Conservation (phyloP, 768 basidiomycete species). For the Fomitopsis serialis region DNA sequence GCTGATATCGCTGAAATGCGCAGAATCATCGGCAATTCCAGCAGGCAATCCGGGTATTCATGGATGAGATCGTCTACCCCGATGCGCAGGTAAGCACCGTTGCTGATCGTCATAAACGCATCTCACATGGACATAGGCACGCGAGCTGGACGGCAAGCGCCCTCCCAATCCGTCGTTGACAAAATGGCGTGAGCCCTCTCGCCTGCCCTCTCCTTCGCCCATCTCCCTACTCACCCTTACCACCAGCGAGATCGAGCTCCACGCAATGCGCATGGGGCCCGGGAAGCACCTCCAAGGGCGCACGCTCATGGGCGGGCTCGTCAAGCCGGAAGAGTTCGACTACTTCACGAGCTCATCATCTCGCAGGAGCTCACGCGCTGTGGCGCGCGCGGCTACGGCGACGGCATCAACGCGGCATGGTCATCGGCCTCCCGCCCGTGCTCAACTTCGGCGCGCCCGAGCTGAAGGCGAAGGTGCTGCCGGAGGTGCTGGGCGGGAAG, state of each 20-base stretch:
- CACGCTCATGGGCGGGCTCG: slow-evolving; percentile 67
- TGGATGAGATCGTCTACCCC: slow-evolving; percentile 59
- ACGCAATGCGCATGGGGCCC: slow-evolving; percentile 94
- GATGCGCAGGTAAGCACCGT: slow-evolving; percentile 27
- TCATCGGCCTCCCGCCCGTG: slow-evolving; percentile 82
- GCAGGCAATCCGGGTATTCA: slow-evolving; percentile 52
- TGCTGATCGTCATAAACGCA: no score
- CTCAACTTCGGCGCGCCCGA: slow-evolving; percentile 74
- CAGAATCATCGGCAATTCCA: slow-evolving; percentile 64
- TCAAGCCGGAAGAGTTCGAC: slow-evolving; percentile 82
- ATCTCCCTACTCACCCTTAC: slow-evolving; percentile 46
- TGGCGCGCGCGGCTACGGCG: slow-evolving; percentile 76
- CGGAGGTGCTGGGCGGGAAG: slow-evolving; percentile 67
- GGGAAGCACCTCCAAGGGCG: slow-evolving; percentile 81
- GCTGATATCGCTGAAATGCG: slow-evolving; percentile 38
- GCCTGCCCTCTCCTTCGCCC: slow-evolving; percentile 41
- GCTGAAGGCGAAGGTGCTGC: slow-evolving; percentile 53
- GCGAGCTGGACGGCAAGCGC: slow-evolving; percentile 88
- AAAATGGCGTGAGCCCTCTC: slow-evolving; percentile 62
- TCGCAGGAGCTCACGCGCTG: slow-evolving; percentile 36
- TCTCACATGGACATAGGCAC: slow-evolving; percentile 29
- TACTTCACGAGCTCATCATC: slow-evolving; percentile 71
- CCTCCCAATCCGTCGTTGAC: slow-evolving; percentile 71
- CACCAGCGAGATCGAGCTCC: slow-evolving; percentile 59
- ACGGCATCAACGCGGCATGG: slow-evolving; percentile 68